A percentile compares a stretch with the other conserved stretches of the same genome.
These are phyloP conservation scores for Candida sanyaensis DNA, from an alignment of 1,139 yeast genomes.

Conservation along the genomic window DNA sequence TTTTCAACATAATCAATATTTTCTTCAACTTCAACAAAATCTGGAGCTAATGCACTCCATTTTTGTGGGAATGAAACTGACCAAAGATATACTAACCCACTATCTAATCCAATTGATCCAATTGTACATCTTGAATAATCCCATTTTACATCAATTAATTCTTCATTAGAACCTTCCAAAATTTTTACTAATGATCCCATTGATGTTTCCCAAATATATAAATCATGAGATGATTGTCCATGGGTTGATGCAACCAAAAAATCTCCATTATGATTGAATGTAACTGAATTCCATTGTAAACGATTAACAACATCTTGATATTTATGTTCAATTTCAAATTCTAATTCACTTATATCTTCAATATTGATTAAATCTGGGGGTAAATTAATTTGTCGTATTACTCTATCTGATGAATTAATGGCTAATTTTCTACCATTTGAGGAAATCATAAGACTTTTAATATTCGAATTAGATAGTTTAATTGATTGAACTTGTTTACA, in stretches of 20 bases:
- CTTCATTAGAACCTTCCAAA: constrained; percentile 90
- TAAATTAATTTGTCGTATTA: constrained; percentile 67
- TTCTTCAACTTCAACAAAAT: constrained; percentile 92
- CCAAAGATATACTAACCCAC: constrained; percentile 85
- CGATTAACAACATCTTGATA: constrained; percentile 91
- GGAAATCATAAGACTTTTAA: constrained; percentile 69
- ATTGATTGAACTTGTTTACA: constrained; percentile 45
- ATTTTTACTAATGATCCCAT: constrained; percentile 88
- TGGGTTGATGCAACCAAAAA: constrained; percentile 86
- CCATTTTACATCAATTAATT: constrained; percentile 83
- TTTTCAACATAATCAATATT: constrained; percentile 84
- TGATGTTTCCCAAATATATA: constrained; percentile 91
- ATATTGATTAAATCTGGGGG: constrained; percentile 53
- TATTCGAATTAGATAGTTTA: constrained; percentile 66
- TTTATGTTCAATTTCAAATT: constrained; percentile 71
- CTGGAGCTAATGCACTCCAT: constrained; percentile 98
- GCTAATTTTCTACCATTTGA: constrained; percentile 70
- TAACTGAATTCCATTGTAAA: constrained; percentile 84
- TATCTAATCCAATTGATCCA: constrained; percentile 86
- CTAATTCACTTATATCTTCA: constrained; percentile 42
- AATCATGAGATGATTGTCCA: constrained; percentile 83
- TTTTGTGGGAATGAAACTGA: constrained; percentile 81
- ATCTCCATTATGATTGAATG: constrained; percentile 78
- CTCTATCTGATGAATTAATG: constrained; percentile 79
- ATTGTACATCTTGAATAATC: constrained; percentile 73